These are phyloP conservation scores for Fusarium mangiferae DNA, from an alignment of 2,329 filamentous ascomycete genomes.

Conservation along the genomic window DNA sequence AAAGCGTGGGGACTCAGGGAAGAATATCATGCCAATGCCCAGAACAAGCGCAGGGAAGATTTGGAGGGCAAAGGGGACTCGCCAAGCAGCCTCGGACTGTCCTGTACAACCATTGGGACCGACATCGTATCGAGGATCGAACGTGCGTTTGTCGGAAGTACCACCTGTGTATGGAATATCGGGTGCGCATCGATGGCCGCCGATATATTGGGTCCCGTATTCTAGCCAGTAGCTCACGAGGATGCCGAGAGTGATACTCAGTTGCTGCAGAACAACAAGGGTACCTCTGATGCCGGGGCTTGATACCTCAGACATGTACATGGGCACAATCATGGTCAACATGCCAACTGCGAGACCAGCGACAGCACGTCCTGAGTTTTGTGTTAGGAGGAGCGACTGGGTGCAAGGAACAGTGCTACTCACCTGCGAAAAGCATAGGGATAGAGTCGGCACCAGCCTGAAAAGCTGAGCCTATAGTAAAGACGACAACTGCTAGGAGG, in stretches of 20 bases:
- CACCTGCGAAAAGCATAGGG: conserved; percentile 54
- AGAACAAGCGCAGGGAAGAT: conserved; percentile 43
- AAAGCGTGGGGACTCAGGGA: conserved; percentile 45
- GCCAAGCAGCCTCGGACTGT: conserved; percentile 38
- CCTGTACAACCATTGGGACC: background rate
- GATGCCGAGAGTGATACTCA: conserved; percentile 47
- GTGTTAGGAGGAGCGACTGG: background rate
- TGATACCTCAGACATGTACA: conserved; percentile 59
- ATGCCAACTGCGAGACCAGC: conserved; percentile 3
- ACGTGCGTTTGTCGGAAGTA: background rate
- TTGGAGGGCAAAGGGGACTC: conserved; percentile 45
- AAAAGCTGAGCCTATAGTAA: conserved; percentile 55
- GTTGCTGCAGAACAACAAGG: conserved; percentile 55
- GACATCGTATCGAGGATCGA: background rate
- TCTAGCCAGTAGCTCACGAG: conserved; percentile 48
- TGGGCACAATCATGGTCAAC: conserved; percentile 51
- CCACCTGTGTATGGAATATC: background rate
- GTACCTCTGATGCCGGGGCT: conserved; percentile 60
- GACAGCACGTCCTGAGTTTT: background rate
- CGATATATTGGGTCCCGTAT: conserved; percentile 44
- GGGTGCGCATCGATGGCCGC: conserved; percentile 3
- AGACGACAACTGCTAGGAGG: conserved; percentile 47
- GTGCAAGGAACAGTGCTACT: background rate
- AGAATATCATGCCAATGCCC: conserved; percentile 37
- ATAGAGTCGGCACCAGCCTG: conserved; percentile 55